Evolutionary conservation across 805 yeast species (phyloP), one percentile per base, ranked within the genome.

Genomic region (Yarrowia sp.): DNA sequence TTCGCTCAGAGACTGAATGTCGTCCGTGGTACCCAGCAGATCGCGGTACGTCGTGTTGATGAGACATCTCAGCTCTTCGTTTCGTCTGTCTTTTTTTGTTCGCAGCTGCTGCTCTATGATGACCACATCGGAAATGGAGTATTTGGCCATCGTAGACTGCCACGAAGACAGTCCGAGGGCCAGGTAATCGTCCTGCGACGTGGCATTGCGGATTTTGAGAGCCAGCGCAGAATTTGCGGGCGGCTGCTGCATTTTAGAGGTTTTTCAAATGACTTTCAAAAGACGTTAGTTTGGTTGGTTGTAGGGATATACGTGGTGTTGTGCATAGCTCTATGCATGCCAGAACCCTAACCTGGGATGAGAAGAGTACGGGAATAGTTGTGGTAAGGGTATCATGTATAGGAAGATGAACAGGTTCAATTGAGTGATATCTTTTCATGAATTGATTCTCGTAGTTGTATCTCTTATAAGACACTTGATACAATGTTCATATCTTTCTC

Each of bases 171-270:
- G 32, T 2, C 51, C 51, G 40, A 58, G 16, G 22, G 22, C 38
- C 33, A 43, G 17, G 24, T 58, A 58, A 16, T 58, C 63, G 8
- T 58, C 51, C 12, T 22, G 2, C 1, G 63, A 58, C 41, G 51
- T 32, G 32, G 63, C 63, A 28, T 58, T 58, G 40, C 40, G 41
- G 41, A 58, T 58, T 22, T 41, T 40, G 33, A 58, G 63, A 7
- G 51, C 38, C 32, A 58, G 41, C 7, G 63, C 63, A 40, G 63
- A 58, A 40, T 58, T 58, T 32, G 62, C 49, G 30, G 51, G 63
- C 35, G 61, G 61, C 33, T 36, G 46, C 17, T 54, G 61, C 61
- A 54, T 54, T 54, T n/a, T n/a, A n/a, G n/a, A n/a, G n/a, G n/a
- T n/a, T n/a, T n/a, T 26, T 16, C n/a, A n/a, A 24, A 17, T 35